These are phyloP conservation scores for Hyphodiscus sp. DNA, from an alignment of 2,329 filamentous ascomycete genomes.

Conservation along the genomic window DNA sequence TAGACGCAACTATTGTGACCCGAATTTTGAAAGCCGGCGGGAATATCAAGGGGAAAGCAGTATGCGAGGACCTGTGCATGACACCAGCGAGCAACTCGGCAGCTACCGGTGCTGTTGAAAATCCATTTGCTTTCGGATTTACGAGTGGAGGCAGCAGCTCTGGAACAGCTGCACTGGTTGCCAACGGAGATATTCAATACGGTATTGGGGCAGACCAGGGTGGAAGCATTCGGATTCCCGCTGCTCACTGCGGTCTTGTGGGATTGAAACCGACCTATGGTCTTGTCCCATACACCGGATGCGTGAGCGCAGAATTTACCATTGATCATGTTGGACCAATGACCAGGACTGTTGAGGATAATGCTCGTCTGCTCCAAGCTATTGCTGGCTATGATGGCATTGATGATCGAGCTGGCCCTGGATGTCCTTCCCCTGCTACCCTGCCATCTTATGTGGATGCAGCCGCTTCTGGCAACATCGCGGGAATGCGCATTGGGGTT, in stretches of 20 bases:
- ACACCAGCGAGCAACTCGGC: not conserved
- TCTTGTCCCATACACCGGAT: conserved; percentile 25
- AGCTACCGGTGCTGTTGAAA: not conserved
- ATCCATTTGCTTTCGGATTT: not conserved
- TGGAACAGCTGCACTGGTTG: conserved; percentile 27
- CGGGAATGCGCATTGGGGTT: conserved; percentile 34
- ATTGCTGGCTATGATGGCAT: conserved; percentile 44
- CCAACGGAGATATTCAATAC: conserved; percentile 37
- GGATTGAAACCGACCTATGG: conserved; percentile 25
- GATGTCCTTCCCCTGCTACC: not conserved
- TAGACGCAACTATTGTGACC: not conserved
- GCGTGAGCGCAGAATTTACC: conserved; percentile 42
- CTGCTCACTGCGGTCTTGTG: conserved; percentile 22
- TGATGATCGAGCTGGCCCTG: conserved; percentile 33
- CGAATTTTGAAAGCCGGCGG: not conserved
- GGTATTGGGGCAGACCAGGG: conserved; percentile 29
- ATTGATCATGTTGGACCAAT: conserved; percentile 46
- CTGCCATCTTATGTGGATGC: conserved; percentile 10
- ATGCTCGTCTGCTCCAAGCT: conserved; percentile 37
- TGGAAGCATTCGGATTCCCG: conserved; percentile 21
- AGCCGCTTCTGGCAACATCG: conserved; percentile 25
- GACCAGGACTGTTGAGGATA: conserved; percentile 34
- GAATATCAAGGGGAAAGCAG: not conserved
- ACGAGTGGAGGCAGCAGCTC: not conserved
- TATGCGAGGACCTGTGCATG: not conserved